A percentile compares a stretch with the other conserved stretches of the same genome.
Evolutionary conservation across 768 basidiomycete species (phyloP).

Genomic region (Mycena indigotica): DNA sequence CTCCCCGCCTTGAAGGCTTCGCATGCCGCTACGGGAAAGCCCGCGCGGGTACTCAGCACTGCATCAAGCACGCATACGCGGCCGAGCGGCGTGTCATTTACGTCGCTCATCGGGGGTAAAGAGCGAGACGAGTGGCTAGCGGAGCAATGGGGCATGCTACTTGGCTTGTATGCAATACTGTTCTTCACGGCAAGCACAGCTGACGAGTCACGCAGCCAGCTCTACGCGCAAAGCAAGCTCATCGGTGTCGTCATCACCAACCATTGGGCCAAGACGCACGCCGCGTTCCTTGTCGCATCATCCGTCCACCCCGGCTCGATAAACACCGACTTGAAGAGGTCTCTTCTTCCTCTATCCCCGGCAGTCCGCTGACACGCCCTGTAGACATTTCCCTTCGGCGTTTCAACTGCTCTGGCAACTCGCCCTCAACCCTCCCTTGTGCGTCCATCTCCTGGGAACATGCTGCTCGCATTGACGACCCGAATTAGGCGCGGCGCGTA

Average conservation of each 20-base stretch:
- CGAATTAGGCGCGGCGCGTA: slow-evolving; percentile 6
- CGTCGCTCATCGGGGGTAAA: slow-evolving; percentile 10
- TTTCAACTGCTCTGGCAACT: neutral
- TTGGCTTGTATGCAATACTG: neutral
- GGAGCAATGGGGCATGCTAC: neutral
- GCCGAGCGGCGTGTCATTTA: slow-evolving; percentile 1
- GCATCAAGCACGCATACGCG: slow-evolving; percentile 8
- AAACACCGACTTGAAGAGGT: slow-evolving; percentile 22
- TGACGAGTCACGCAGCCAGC: neutral
- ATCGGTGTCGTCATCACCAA: slow-evolving; percentile 31
- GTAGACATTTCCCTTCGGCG: slow-evolving; percentile 1
- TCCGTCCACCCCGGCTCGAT: slow-evolving; percentile 33
- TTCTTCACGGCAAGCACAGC: neutral
- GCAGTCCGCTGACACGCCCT: neutral
- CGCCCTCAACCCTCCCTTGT: slow-evolving; percentile 5
- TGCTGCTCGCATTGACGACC: neutral
- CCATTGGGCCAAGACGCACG: slow-evolving; percentile 31
- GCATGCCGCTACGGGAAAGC: slow-evolving; percentile 15
- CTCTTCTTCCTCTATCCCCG: neutral
- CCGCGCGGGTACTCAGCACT: slow-evolving; percentile 31
- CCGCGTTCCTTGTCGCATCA: slow-evolving; percentile 29
- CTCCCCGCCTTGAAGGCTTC: slow-evolving; percentile 25
- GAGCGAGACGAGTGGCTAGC: slow-evolving; percentile 14
- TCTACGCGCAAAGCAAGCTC: slow-evolving; percentile 20
- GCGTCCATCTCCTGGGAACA: neutral